A percentile compares a stretch with the other conserved stretches of the same genome.
phyloP scores from a whole-genome alignment of 2,329 filamentous ascomycete genomes.

The Pestalotiopsis sp. region DNA sequence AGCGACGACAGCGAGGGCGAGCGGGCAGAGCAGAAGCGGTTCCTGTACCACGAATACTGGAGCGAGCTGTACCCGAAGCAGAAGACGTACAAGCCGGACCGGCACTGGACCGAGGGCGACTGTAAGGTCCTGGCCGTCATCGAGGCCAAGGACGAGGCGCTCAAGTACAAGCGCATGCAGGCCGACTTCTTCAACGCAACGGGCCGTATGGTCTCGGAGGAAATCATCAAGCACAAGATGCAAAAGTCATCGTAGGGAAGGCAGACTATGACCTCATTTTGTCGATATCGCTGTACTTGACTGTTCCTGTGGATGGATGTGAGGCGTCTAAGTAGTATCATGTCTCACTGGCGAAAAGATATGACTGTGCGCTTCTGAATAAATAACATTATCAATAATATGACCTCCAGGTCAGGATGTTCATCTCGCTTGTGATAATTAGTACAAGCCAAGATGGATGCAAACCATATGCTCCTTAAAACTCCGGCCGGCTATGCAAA shows the following conservation, averaged over 20 bases:
- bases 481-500: slow-evolving; percentile 10
- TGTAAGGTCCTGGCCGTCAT: slow-evolving; percentile 25
- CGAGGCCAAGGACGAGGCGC: slow-evolving; percentile 28
- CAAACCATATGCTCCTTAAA: background rate
- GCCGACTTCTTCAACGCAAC: slow-evolving; percentile 32
- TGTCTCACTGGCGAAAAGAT: no score
- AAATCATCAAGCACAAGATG: slow-evolving; percentile 30
- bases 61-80: slow-evolving; percentile 20
- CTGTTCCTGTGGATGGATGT: background rate
- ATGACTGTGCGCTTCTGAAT: background rate
- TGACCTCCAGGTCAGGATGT: background rate
- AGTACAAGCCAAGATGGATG: background rate
- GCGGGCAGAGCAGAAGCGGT: slow-evolving; percentile 18
- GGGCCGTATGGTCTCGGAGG: slow-evolving; percentile 23
- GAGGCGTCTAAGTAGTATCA: background rate
- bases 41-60: slow-evolving; percentile 19
- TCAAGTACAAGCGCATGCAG: slow-evolving; percentile 27
- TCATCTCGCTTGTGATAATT: background rate
- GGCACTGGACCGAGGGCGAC: slow-evolving; percentile 26
- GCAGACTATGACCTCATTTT: background rate
- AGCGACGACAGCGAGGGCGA: slow-evolving; percentile 5
- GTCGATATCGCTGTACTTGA: background rate
- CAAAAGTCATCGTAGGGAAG: slow-evolving; percentile 4
- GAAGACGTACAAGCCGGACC: slow-evolving; percentile 22
- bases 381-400: background rate